Base-by-base conservation (phyloP, 495 filamentous ascomycete species). In the Lophiotrema nucula region DNA sequence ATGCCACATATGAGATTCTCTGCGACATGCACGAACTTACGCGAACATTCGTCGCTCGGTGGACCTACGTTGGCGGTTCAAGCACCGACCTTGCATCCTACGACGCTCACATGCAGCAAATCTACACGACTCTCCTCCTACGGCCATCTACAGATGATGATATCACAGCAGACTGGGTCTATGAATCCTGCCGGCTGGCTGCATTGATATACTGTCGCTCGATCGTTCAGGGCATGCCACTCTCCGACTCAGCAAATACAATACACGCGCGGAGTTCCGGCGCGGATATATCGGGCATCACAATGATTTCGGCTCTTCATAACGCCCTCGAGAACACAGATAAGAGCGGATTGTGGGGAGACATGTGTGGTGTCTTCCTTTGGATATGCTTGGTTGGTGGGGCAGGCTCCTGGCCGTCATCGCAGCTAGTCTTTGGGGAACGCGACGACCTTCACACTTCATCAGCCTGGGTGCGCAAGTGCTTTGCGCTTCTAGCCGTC, bases 151-250 rank as follows among this genome's bases (percentile, higher is more conserved):
- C 54, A 10, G 28, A 50, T 10, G 43, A 45, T 12, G 47, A 48
- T 10, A 4, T 45, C 18, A 24, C 49, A 25, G 35, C 55, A 13
- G 61, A 64, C 45, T 64, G 55, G 54, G 22, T 64, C n/a, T 64
- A 64, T 39, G 61, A 64, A 47, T 26, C 54, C 13, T 59, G 55
- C 25, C 61, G 61, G 19, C 27, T 64, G 22, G 61, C 61, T 31
- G 48, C 55, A 12, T 37, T 64, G 13, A 64, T 64, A 19, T 64
- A 64, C 26, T 64, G 61, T 47, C 55, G 56, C 31, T 58, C 61
- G 23, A 54, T 64, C 21, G 55, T 64, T 19, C 61, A 64, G 18
- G 49, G 61, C 2, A 31, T 64, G 6, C 43, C 61, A 15, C 28
- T 64, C 27, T 49, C 55, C 16, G 61, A 64, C 4, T 64, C 61